Evolutionary conservation across 1,139 yeast species (phyloP).

Genomic region (Diutina ranongensis): DNA sequence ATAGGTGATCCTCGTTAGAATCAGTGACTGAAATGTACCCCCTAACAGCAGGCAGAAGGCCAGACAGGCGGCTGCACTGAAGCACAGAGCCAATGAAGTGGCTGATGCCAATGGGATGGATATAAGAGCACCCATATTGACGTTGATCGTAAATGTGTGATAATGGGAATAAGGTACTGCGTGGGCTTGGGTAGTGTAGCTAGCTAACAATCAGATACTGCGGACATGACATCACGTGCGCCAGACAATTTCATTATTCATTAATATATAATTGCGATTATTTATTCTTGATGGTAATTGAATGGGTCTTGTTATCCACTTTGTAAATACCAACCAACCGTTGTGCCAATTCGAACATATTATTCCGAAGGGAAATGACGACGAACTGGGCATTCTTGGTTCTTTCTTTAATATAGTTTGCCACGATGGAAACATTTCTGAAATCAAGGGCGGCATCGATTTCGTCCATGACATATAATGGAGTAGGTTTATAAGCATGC

Average conservation of each 20-base stretch:
- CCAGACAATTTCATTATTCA: background rate
- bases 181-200: too few relatives aligned
- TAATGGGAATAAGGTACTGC: too few relatives aligned
- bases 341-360: slow-evolving; percentile 94
- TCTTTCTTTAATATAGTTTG: slow-evolving; percentile 89
- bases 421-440: slow-evolving; percentile 93
- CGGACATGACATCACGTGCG: background rate
- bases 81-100: slow-evolving; percentile 1
- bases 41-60: slow-evolving; percentile 29
- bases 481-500: slow-evolving; percentile 94
- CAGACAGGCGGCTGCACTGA: slow-evolving; percentile 5
- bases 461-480: slow-evolving; percentile 97
- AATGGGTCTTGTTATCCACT: slow-evolving; percentile 79
- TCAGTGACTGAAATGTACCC: slow-evolving; percentile 54
- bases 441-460: slow-evolving; percentile 98
- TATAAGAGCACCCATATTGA: slow-evolving; percentile 68
- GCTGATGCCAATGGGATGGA: slow-evolving; percentile 46
- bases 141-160: background rate
- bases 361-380: slow-evolving; percentile 88
- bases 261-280: background rate
- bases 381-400: slow-evolving; percentile 95
- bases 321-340: slow-evolving; percentile 94
- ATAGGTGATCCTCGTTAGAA: slow-evolving; percentile 62
- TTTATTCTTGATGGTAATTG: slow-evolving; percentile 27
- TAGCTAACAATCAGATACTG: too few relatives aligned